Evolutionary conservation across 345 rosid species (phyloP).

Genomic region (Limnanthes douglasii): DNA sequence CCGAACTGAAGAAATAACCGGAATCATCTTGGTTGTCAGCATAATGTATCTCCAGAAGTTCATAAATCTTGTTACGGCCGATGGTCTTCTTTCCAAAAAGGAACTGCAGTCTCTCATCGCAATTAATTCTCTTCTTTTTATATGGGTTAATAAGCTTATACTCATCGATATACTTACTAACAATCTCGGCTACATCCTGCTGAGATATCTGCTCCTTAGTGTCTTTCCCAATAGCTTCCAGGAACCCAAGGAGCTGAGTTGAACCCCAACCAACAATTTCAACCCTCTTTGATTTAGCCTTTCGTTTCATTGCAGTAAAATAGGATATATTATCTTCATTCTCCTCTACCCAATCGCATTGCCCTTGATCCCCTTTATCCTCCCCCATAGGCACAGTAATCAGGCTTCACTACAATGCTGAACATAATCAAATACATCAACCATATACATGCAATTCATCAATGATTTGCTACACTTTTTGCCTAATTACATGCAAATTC

Average conservation of each 20-base stretch:
- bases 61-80: constrained; percentile 26
- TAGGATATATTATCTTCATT: no score
- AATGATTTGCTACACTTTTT: no score
- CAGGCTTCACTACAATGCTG: no score
- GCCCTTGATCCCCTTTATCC: no score
- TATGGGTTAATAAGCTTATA: constrained; percentile 22
- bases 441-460: no score
- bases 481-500: no score
- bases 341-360: no score
- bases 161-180: constrained; percentile 29
- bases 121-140: constrained; percentile 45
- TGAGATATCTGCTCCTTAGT: constrained; percentile 27
- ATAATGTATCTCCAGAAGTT: constrained; percentile 44
- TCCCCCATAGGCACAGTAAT: no score
- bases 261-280: constrained; percentile 77
- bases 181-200: constrained; percentile 27
- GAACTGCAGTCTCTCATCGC: constrained; percentile 32
- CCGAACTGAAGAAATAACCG: constrained; percentile 31
- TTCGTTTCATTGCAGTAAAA: no score
- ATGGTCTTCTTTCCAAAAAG: constrained; percentile 51
- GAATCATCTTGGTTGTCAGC: constrained; percentile 40
- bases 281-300: constrained; percentile 22
- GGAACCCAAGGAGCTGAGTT: constrained; percentile 45
- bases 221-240: constrained; percentile 32
- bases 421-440: no score